Base-by-base conservation (phyloP, 495 filamentous ascomycete genomes). In the Lasiosphaeris hirsuta region DNA sequence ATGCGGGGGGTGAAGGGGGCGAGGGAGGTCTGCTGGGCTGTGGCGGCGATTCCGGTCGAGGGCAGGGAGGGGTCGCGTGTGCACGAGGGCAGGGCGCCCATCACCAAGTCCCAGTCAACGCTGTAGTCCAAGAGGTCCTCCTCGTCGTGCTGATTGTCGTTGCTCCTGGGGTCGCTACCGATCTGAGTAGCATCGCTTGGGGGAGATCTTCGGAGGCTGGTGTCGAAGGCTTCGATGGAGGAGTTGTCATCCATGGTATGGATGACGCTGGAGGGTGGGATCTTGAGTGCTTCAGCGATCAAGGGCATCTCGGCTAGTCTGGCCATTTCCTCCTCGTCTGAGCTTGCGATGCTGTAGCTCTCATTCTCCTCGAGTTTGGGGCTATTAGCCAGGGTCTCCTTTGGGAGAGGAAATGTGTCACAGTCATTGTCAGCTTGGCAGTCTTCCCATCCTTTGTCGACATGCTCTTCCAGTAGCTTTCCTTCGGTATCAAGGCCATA, bases 21-120 rank as follows among this genome's bases (percentile, higher is more conserved):
- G 6, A n/a, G 39, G 17, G 34, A 7, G 34, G 34, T 17, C 14
- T 51, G 34, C 9, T 11, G 42, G 9, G 42, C 10, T 19, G n/a
- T 18, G 14, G 14, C 14, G 14, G 41, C n/a, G 41, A 7, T 43
- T 43, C 8, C 6, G 5, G 19, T 18, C 37, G 18, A 11, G 8
- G 34, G 35, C 6, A 37, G 30, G 10, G 47, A 50, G 6, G 47
- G 34, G 14, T 36, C 35, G 30, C 37, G 30, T 1, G 57, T 52
- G 4, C 53, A 45, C 8, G 36, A 40, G 33, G 54, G 67, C 11
- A 60, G 36, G 4, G 57, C 46, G 5, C 55, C 35, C 36, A 73
- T 50, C 10, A 75, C 56, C n/a, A 50, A 23, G 42, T 72, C 63
- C 72, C 72, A 73, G 19, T 74, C 71, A 4, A 75, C 66, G 30